Evolutionary conservation across 306 rosid species (phyloP), one percentile per base, ranked within the genome.

Genomic region (Vicia sativa): DNA sequence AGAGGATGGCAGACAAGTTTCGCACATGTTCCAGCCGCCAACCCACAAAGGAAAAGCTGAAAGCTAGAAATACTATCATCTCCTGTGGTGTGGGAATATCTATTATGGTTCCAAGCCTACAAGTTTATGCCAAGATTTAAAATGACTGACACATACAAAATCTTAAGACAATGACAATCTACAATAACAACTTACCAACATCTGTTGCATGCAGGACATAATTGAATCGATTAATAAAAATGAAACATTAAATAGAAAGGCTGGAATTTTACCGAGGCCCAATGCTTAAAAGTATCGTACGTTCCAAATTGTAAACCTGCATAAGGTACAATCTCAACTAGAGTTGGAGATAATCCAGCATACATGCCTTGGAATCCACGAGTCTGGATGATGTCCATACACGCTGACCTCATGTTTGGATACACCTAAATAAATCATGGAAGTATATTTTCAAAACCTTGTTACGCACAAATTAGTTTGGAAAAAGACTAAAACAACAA

Each of bases 1-100:
- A 93, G 97, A 13, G 98, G 98, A 86, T 93, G 98, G 61, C 98
- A 93, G 65, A 88, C 95, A 65, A 90, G 95, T 77, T 90, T 93
- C 55, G 97, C 98, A 76, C 91, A 93, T 56, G 96, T 93, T 44
- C 98, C 97, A 28, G 98, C 90, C 0, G 91, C 96, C 76, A 93
- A 78, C 62, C 97, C 98, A 72, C 97, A 90, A 35, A 93, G 28
- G 65, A 90, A 82, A 77, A 86, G 91, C 76, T 93, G 97, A 78
- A 90, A 79, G 82, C 96, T 88, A n/a, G 97, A 81, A 62, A 77
- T 60, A 65, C 67, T 60, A 55, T 75, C 76, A n/a, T 76, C 87
- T 18, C 79, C 16, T 18, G 59, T 12, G 21, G 55, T 23, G 60
- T 72, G 78, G 25, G 80, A 77, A 60, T 71, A 73, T 65, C 74